Evolutionary conservation across 1,139 yeast species (phyloP), one percentile per base, ranked within the genome.

Genomic region (Debaryomyces udenii): DNA sequence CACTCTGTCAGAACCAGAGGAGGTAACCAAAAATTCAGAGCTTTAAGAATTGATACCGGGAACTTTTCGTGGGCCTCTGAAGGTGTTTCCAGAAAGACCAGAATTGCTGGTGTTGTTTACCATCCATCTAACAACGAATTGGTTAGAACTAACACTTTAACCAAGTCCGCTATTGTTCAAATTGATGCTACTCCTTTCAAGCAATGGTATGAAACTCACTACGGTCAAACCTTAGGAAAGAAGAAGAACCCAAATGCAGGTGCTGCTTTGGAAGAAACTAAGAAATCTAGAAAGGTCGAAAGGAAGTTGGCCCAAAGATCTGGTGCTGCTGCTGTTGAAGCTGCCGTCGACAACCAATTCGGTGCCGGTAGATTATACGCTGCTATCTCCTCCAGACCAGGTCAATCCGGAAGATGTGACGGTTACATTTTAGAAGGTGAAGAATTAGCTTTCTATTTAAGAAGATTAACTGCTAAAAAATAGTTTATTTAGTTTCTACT

Each of bases 381-480:
- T 75, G 85, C 83, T 74, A 90, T 93, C 71, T 90, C 99, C 62
- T 93, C 99, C 49, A 91, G 99, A 85, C 99, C 99, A 75, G 99
- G 99, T 78, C 99, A 93, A 85, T 86, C 96, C 61, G 99, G 99
- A 79, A 94, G 99, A 83, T 86, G 93, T 80, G 99, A 94, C 76
- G 99, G 99, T 79, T 93, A 94, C 95, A 86, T 93, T 79, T 88
- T 94, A 76, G 99, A 93, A 83, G 99, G 99, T 80, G 99, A 94
- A 76, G 99, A 93, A 82, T 89, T 93, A 77, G 98, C 98, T 76
- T 93, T 93, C 96, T 93, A 93, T 96, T 86, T 93, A 76, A 90
- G 96, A 86, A 91, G 96, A 89, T 83, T 93, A 80, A 83, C 96
- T 74, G 93, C 97, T 75, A 93, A 91, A 94, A 93, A 93, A 86